A percentile compares a stretch with the other conserved stretches of the same genome.
Evolutionary conservation across 2,329 filamentous ascomycete species (phyloP).

Genomic region (Xylaria multiplex): DNA sequence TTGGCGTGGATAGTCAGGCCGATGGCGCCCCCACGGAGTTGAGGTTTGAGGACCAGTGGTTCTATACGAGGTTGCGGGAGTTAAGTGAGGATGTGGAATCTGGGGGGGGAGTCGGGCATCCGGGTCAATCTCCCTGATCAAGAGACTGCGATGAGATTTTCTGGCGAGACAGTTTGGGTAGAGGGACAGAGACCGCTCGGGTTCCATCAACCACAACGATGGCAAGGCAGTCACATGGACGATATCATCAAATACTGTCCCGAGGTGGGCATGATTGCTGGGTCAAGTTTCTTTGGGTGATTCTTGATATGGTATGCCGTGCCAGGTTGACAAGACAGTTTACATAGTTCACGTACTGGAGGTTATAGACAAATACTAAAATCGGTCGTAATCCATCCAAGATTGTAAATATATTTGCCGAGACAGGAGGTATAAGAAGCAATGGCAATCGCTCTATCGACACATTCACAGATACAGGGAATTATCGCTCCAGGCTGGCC

Average conservation of each 20-base stretch:
- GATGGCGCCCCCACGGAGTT: constrained; percentile 35
- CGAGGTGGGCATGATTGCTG: constrained; percentile 44
- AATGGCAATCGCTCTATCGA: not conserved
- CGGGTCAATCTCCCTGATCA: constrained; percentile 40
- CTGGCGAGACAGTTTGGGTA: constrained; percentile 48
- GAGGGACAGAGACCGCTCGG: constrained; percentile 45
- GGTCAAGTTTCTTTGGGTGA: constrained; percentile 32
- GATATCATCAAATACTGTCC: constrained; percentile 48
- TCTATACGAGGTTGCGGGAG: constrained; percentile 36
- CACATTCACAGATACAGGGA: not conserved
- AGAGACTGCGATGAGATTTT: constrained; percentile 43
- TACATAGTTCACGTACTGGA: not conserved
- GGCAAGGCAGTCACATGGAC: constrained; percentile 41
- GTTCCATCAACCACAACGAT: constrained; percentile 44
- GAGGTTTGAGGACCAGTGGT: constrained; percentile 50
- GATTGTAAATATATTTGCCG: too few relatives aligned
- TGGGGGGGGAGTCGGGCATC: constrained; percentile 20
- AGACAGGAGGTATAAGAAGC: too few relatives aligned
- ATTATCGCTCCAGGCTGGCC: not conserved
- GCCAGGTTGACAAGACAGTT: not conserved
- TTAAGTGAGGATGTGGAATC: constrained; percentile 1
- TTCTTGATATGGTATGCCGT: not conserved
- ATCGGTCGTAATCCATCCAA: too few relatives aligned
- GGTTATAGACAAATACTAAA: too few relatives aligned
- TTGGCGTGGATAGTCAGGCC: constrained; percentile 36